Conservation (phyloP, 768 basidiomycete species). For the Tremella fuciformis region DNA sequence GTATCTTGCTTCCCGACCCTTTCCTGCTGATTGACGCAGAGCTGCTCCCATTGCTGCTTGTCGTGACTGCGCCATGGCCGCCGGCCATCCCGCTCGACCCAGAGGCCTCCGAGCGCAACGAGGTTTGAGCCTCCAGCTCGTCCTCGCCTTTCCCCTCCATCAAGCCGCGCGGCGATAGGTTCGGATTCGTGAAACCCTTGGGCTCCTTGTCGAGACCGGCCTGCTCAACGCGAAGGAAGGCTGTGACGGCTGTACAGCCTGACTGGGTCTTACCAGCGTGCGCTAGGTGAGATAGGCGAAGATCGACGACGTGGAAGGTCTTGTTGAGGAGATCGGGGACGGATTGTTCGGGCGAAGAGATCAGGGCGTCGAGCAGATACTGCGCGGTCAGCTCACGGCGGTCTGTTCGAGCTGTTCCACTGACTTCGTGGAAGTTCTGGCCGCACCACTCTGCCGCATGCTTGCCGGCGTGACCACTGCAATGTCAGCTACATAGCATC, state of each 20-base stretch:
- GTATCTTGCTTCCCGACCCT: slow-evolving; percentile 39
- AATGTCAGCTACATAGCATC: too few relatives aligned
- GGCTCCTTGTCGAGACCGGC: slow-evolving; percentile 50
- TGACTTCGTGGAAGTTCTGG: slow-evolving; percentile 82
- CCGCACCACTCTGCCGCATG: slow-evolving; percentile 99
- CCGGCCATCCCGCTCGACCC: slow-evolving; percentile 27
- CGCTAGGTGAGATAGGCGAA: slow-evolving; percentile 73
- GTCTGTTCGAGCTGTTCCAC: slow-evolving; percentile 10
- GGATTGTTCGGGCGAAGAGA: slow-evolving; percentile 58
- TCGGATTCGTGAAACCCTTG: slow-evolving; percentile 45
- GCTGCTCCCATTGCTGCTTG: slow-evolving; percentile 4
- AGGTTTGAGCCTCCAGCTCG: slow-evolving; percentile 43
- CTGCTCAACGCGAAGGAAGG: slow-evolving; percentile 90
- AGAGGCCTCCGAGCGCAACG: slow-evolving; percentile 9
- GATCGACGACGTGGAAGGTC: slow-evolving; percentile 92
- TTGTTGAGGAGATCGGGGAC: slow-evolving; percentile 88
- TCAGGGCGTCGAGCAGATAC: slow-evolving; percentile 70
- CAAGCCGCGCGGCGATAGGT: slow-evolving; percentile 37
- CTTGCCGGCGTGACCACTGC: slow-evolving; percentile 86
- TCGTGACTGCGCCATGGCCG: slow-evolving; percentile 4
- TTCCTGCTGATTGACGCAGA: slow-evolving; percentile 17
- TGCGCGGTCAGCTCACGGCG: slow-evolving; percentile 31
- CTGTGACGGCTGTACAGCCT: slow-evolving; percentile 94
- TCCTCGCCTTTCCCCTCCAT: slow-evolving; percentile 50
- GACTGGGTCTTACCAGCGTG: slow-evolving; percentile 90